phyloP scores from a whole-genome alignment of 2,329 filamentous ascomycete genomes.

The Sporothrix luriei region DNA sequence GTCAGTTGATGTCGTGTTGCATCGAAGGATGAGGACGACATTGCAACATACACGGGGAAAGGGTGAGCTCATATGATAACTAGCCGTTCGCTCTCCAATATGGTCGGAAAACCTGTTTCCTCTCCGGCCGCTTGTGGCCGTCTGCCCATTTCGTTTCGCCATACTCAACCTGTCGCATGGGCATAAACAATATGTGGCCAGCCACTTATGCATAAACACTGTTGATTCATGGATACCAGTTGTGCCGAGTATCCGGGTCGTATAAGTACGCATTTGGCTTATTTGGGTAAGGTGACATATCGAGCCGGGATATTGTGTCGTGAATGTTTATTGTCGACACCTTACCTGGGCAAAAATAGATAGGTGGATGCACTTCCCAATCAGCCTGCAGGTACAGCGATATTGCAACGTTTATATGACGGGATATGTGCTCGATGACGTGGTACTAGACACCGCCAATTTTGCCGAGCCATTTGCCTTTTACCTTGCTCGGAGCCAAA shows the following conservation, averaged over 20 bases:
- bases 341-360: neutral
- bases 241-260: constrained; percentile 22
- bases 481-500: neutral
- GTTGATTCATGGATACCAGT: neutral
- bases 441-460: neutral
- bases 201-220: neutral
- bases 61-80: neutral
- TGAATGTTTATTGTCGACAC: neutral
- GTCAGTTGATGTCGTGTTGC: neutral
- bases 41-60: neutral
- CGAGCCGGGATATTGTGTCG: neutral
- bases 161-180: neutral
- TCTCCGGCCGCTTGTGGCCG: neutral
- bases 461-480: constrained; percentile 15
- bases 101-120: neutral
- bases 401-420: neutral
- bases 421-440: too few relatives aligned
- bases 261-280: neutral
- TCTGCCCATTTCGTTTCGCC: neutral
- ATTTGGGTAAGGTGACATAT: neutral
- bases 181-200: neutral
- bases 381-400: constrained; percentile 19
- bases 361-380: neutral
- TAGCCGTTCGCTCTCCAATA: neutral
- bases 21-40: neutral